These are phyloP conservation scores for Fusarium vanettenii DNA, from an alignment of 2,329 filamentous ascomycete species.

Conservation along the genomic window DNA sequence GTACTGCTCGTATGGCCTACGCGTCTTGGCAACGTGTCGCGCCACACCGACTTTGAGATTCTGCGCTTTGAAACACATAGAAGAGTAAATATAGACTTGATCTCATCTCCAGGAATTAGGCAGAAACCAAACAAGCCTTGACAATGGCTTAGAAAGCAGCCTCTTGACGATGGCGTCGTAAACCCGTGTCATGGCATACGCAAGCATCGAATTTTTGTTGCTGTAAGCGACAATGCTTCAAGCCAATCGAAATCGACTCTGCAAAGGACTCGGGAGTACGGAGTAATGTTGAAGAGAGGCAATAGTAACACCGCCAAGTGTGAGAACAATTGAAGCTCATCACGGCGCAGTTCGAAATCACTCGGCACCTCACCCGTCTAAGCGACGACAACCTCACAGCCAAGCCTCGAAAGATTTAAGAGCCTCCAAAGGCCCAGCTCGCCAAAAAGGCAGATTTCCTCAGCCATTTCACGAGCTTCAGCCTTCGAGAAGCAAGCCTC, in stretches of 20 bases:
- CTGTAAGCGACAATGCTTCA: not conserved
- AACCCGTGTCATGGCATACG: conserved; percentile 10
- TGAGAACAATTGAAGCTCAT: not conserved
- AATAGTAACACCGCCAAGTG: not conserved
- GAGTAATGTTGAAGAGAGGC: not conserved
- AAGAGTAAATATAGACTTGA: not conserved
- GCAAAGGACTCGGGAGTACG: not conserved
- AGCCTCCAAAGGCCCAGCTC: not conserved
- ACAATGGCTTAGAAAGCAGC: not conserved
- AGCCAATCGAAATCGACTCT: not conserved
- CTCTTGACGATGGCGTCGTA: not conserved
- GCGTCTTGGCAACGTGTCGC: not conserved
- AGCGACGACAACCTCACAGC: not conserved
- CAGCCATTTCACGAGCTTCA: not conserved
- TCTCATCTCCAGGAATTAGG: not conserved
- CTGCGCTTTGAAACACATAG: not conserved
- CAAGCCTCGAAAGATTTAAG: not conserved
- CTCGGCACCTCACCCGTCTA: not conserved
- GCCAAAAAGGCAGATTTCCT: conserved; percentile 2
- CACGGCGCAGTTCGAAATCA: not conserved
- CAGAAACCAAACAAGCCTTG: not conserved
- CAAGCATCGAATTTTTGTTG: not conserved
- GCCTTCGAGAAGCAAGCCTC: not conserved
- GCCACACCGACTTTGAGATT: not conserved
- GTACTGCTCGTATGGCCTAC: not conserved